Base-by-base conservation (phyloP, 257 asterid genomes). In the Sherardia arvensis region DNA sequence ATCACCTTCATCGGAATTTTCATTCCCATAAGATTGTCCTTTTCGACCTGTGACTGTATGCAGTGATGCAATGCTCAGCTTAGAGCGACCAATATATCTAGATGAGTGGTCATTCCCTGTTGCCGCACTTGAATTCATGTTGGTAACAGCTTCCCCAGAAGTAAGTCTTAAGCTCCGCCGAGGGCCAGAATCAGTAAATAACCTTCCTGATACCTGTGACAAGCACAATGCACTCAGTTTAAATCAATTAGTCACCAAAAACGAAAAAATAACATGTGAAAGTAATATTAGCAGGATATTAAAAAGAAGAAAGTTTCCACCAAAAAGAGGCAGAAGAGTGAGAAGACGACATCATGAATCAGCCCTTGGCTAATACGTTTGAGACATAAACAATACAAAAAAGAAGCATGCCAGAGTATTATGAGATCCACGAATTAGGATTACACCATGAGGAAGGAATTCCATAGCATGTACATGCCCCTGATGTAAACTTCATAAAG, bases 81-180 rank as follows among this genome's bases (percentile, higher is more conserved):
- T 92, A 36, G 93, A 76, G 64, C 85, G 80, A 33, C 86, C 94
- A 62, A 78, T 69, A 71, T 75, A 80, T 75, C 84, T 92, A 48
- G 96, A 79, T 53, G 90, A 69, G 71, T 84, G 85, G 78, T 61
- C 69, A 27, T 75, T 78, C 72, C 94, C 97, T 38, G 59, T 22
- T 45, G 93, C 71, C 63, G 77, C 69, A 74, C 66, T 74, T 56
- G 92, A 74, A 73, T 67, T 85, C 47, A 81, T 29, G 75, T 69
- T 81, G 69, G 81, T 67, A 40, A 56, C 71, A 29, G 92, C 74
- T 62, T 93, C 99, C 67, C 90, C 99, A 69, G 67, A 28, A 18
- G 95, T 88, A 64, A 90, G 91, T 72, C 97, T 87, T 78, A 83
- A 77, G 84, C 95, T 92, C 71, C 97, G 80, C 48, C 99, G 89